These are phyloP conservation scores for Catharanthus roseus DNA, from an alignment of 257 asterid species.

Conservation along the genomic window DNA sequence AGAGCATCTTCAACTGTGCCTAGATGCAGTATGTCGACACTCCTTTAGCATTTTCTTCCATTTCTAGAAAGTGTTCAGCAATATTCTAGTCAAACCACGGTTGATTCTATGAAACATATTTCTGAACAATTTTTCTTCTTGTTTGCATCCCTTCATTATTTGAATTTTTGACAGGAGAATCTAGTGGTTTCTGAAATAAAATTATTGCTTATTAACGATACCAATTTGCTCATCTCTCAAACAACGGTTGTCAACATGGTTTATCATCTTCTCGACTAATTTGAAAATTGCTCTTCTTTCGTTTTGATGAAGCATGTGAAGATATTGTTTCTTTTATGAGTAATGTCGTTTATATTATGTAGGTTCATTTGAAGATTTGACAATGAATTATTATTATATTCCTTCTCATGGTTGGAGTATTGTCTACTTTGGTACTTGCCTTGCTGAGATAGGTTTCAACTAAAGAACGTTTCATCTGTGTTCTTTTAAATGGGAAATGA, in stretches of 20 bases:
- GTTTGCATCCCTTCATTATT: not conserved
- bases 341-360: not conserved
- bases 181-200: not conserved
- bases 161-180: not conserved
- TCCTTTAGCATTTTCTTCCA: not conserved
- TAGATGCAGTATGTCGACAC: constrained; percentile 73
- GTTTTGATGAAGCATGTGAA: not conserved
- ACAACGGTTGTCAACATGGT: not conserved
- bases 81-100: not conserved
- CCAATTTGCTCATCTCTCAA: not conserved
- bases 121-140: too few relatives aligned
- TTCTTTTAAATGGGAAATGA: not conserved
- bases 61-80: not conserved
- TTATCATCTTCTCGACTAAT: not conserved
- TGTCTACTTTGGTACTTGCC: not conserved
- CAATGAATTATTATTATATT: not conserved
- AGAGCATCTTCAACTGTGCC: constrained; percentile 77
- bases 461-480: not conserved
- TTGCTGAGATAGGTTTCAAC: not conserved
- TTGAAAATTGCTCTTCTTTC: not conserved
- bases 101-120: not conserved
- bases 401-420: not conserved
- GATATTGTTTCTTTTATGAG: not conserved
- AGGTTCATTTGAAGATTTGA: not conserved
- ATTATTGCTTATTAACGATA: not conserved